phyloP scores from a whole-genome alignment of 2,329 filamentous ascomycete species.

The Xenoacremonium recifei region DNA sequence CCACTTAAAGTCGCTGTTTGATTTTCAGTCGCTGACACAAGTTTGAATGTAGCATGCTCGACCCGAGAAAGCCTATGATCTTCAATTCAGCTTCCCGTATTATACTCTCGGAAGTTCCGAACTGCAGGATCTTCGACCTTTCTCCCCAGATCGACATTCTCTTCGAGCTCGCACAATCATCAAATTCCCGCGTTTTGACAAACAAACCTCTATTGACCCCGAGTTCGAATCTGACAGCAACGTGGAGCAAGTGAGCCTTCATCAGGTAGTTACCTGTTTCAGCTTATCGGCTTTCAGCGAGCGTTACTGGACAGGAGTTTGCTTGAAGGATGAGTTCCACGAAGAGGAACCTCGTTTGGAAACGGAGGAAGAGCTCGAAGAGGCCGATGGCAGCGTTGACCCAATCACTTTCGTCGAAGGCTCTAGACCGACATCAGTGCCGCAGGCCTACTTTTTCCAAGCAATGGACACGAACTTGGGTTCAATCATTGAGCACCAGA shows the following conservation, averaged over 20 bases:
- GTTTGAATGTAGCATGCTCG: background rate
- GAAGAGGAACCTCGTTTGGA: background rate
- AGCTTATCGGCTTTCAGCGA: conserved; percentile 8
- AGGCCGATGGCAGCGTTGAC: background rate
- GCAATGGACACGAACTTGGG: background rate
- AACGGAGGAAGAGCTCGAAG: conserved; percentile 1
- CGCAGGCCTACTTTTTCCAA: conserved; percentile 9
- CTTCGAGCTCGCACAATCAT: too few species aligned
- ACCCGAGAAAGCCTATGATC: conserved; percentile 9
- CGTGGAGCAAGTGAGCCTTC: too few species aligned
- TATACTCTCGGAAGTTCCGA: conserved; percentile 3
- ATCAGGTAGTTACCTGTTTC: conserved; percentile 5
- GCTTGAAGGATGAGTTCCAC: conserved; percentile 1
- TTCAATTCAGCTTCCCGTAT: conserved; percentile 11
- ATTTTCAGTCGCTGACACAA: too few species aligned
- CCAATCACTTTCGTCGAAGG: conserved; percentile 5
- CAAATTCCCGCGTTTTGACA: too few species aligned
- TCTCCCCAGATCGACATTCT: too few species aligned
- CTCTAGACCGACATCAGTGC: background rate
- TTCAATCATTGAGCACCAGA: conserved; percentile 1
- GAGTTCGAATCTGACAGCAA: too few species aligned
- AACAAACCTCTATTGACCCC: too few species aligned
- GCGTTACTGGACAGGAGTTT: conserved; percentile 4
- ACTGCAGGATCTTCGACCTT: background rate
- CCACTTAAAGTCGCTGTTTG: too few species aligned